These are phyloP conservation scores for Fusarium nelsonii DNA, from an alignment of 2,329 filamentous ascomycete species.

Conservation along the genomic window DNA sequence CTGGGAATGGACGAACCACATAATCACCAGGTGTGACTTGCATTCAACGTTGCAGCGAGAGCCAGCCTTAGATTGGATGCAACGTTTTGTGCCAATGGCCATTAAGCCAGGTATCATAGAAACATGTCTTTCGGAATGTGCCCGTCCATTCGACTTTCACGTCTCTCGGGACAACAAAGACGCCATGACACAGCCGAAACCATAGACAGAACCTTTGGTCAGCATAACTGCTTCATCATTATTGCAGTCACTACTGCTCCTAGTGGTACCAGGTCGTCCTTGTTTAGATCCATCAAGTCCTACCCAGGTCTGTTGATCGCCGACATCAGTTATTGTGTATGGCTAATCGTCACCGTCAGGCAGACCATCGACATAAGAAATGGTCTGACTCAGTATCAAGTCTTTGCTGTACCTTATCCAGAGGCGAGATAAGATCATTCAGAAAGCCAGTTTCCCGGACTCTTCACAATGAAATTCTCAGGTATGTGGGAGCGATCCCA, in stretches of 20 bases:
- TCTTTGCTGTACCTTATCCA: not conserved
- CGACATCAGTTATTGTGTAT: not conserved
- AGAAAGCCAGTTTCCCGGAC: not conserved
- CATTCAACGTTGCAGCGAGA: conserved; percentile 26
- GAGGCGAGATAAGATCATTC: not conserved
- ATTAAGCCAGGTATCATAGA: conserved; percentile 4
- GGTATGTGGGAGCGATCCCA: conserved; percentile 26
- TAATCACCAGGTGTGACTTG: conserved; percentile 20
- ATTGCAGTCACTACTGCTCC: not conserved
- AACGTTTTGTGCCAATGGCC: conserved; percentile 23
- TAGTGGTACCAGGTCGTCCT: not conserved
- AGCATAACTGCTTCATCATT: not conserved
- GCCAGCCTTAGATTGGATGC: conserved; percentile 38
- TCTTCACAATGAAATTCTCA: not conserved
- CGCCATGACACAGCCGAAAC: not conserved
- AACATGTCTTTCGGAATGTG: not conserved
- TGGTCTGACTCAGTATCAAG: not conserved
- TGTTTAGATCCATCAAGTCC: not conserved
- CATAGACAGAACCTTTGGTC: not conserved
- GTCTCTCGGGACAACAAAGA: not conserved
- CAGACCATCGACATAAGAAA: not conserved
- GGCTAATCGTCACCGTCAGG: not conserved
- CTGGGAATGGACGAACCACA: conserved; percentile 19
- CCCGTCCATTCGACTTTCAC: not conserved
- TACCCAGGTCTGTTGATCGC: not conserved